Percentiles rank a stretch among this genome's conserved stretches.
phyloP scores from a whole-genome alignment of 148 eudicot species.

The Fallopia convolvulus region DNA sequence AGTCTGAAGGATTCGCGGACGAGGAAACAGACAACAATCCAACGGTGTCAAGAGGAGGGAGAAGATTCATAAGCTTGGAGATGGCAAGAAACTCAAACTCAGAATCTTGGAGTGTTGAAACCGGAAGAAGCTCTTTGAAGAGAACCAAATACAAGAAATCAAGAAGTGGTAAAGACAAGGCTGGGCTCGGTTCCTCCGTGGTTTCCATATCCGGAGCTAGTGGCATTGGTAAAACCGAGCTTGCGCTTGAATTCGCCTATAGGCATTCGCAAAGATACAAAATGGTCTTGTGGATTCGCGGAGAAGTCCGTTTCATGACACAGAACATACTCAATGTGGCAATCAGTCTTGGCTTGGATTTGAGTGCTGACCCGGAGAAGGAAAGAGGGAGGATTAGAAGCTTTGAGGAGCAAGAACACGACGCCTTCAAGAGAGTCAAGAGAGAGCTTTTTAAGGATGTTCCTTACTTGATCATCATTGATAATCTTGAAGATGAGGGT shows the following conservation, averaged over 20 bases:
- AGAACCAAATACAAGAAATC: conserved; percentile 65
- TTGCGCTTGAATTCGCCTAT: conserved; percentile 74
- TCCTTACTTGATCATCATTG: conserved; percentile 73
- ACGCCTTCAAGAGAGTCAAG: conserved; percentile 79
- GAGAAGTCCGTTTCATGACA: conserved; percentile 65
- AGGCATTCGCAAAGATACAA: conserved; percentile 63
- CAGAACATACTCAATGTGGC: conserved; percentile 71
- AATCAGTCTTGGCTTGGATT: conserved; percentile 50
- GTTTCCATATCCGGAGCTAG: conserved; percentile 59
- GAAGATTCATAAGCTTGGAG: conserved; percentile 53
- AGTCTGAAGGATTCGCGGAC: conserved; percentile 67
- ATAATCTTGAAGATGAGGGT: conserved; percentile 70
- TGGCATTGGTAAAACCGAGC: conserved; percentile 82
- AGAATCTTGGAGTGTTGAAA: conserved; percentile 61
- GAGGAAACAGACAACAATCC: conserved; percentile 55
- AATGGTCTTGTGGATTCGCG: conserved; percentile 84
- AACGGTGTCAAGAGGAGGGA: conserved; percentile 22
- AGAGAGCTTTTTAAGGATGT: conserved; percentile 68
- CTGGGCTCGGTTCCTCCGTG: conserved; percentile 41
- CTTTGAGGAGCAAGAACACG: conserved; percentile 85
- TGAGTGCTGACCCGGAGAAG: conserved; percentile 76
- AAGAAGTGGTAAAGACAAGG: conserved; percentile 51
- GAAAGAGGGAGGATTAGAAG: conserved; percentile 75
- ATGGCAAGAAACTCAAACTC: conserved; percentile 44
- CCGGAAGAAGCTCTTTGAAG: conserved; percentile 45